These are phyloP conservation scores for Cyclotella choctawhatcheeana DNA, from an alignment of 108 stramenopile genomes.

Conservation along the genomic window DNA sequence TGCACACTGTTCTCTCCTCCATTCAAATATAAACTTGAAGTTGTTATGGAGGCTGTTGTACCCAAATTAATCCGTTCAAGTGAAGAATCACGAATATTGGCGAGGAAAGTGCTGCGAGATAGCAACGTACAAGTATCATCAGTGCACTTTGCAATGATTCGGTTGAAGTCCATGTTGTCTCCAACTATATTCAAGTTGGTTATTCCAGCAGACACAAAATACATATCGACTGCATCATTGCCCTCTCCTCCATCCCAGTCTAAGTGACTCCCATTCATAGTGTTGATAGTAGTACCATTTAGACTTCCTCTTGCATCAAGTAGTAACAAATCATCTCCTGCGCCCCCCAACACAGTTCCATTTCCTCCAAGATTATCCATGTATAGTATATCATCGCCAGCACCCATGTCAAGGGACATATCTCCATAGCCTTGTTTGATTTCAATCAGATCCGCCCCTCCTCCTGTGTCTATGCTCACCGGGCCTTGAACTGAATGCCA, in stretches of 20 bases:
- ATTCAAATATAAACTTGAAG: slow-evolving; percentile 18
- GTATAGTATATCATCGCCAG: slow-evolving; percentile 8
- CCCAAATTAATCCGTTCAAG: slow-evolving; percentile 39
- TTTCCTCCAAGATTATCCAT: slow-evolving; percentile 25
- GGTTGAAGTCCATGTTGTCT: slow-evolving; percentile 21
- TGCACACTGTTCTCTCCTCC: slow-evolving; percentile 42
- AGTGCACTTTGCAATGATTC: slow-evolving; percentile 25
- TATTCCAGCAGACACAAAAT: slow-evolving; percentile 36
- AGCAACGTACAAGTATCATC: slow-evolving; percentile 31
- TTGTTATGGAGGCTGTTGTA: slow-evolving; percentile 11
- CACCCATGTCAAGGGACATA: slow-evolving; percentile 8
- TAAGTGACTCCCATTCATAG: slow-evolving; percentile 23
- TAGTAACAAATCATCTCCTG: slow-evolving; percentile 30
- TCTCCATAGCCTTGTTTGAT: too few species aligned
- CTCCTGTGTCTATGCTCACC: too few species aligned
- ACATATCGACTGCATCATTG: slow-evolving; percentile 18
- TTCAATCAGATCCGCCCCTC: too few species aligned
- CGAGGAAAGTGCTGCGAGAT: slow-evolving; percentile 41
- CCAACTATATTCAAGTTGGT: slow-evolving; percentile 34
- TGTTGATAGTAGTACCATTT: not conserved
- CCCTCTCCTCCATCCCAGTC: slow-evolving; percentile 36
- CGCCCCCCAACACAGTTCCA: slow-evolving; percentile 26
- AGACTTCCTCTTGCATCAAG: slow-evolving; percentile 19
- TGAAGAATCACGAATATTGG: slow-evolving; percentile 37
- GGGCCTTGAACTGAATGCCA: too few species aligned